phyloP scores from a whole-genome alignment of 2,329 filamentous ascomycete species.

The Laburnicola sp. region DNA sequence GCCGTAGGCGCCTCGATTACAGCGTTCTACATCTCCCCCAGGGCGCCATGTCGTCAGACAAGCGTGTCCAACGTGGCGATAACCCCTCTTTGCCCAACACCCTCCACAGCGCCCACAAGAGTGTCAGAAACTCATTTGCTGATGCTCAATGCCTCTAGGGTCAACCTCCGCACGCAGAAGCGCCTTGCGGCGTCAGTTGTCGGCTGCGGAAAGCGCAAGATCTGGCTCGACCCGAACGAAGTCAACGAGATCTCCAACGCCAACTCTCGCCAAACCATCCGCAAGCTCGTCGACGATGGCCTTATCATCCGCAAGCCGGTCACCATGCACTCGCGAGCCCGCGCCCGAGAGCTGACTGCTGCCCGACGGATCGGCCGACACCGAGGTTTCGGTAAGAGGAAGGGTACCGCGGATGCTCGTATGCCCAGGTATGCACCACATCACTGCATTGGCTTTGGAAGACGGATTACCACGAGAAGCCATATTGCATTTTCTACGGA shows the following conservation, averaged over 20 bases:
- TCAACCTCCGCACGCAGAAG: slow-evolving; percentile 99
- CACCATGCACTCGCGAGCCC: slow-evolving; percentile 98
- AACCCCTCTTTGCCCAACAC: slow-evolving; percentile 40
- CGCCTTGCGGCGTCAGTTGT: slow-evolving; percentile 98
- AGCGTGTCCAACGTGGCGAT: slow-evolving; percentile 34
- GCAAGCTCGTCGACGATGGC: slow-evolving; percentile 99
- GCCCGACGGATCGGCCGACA: slow-evolving; percentile 95
- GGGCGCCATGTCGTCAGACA: slow-evolving; percentile 26
- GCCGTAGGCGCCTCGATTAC: slow-evolving; percentile 24
- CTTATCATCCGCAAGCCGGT: slow-evolving; percentile 99
- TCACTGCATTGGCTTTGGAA: slow-evolving; percentile 15
- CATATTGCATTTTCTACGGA: slow-evolving; percentile 17
- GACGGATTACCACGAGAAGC: slow-evolving; percentile 7
- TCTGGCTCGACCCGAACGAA: slow-evolving; percentile 99
- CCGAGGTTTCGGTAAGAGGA: slow-evolving; percentile 99
- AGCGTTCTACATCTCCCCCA: slow-evolving; percentile 21
- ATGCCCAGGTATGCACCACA: slow-evolving; percentile 81
- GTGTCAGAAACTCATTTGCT: slow-evolving; percentile 30
- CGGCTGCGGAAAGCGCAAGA: slow-evolving; percentile 99
- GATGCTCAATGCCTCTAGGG: slow-evolving; percentile 63
- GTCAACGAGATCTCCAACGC: slow-evolving; percentile 99
- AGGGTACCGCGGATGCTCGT: slow-evolving; percentile 99
- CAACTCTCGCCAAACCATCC: slow-evolving; percentile 99
- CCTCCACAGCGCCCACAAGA: slow-evolving; percentile 22
- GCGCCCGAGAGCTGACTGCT: slow-evolving; percentile 93